Base-by-base conservation (phyloP, 2,329 filamentous ascomycete species). In the Exophiala sp. region DNA sequence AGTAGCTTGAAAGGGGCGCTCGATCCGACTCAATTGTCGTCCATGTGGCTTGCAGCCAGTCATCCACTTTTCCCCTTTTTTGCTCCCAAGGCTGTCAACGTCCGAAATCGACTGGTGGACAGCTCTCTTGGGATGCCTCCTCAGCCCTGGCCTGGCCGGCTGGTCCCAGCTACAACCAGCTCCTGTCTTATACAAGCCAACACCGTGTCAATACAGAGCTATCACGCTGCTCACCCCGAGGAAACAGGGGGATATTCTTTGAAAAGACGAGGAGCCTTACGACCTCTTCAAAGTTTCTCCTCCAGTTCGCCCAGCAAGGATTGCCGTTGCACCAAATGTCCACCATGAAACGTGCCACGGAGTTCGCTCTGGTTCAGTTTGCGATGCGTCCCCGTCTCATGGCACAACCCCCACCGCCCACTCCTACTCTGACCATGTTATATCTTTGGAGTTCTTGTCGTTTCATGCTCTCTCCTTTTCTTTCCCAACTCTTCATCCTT, bases 331-430 rank as follows among this genome's bases (percentile, higher is more conserved):
- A 50, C 51, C 5, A 35, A 47, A 14, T 45, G 47, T 29, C 38
- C 47, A 53, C 49, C 46, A 46, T 58, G 54, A 50, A 59, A 54
- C 57, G 46, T 55, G 57, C 56, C 53, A 57, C 53, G 34, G 34
- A 55, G 51, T 35, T 39, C 45, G 41, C 49, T 52, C 51, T 42
- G 52, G 48, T 52, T 43, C 14, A 44, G 27, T 43, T 54, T 37
- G 23, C 37, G 46, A 48, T 32, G 34, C 18, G 16, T 34, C 24
- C 22, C 30, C 47, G 34, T 37, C 6, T 19, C 34, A 37, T 18
- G 34, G 34, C 22, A 21, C 46, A 35, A 42, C 32, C 38, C 39
- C 32, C 39, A 23, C 46, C 34, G 39, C 35, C 48, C 40, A 47
- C 45, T 38, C 39, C 24, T 43, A 34, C 30, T 29, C 29, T 37